Conservation (phyloP, 768 basidiomycete genomes). For the Lactarius sanguifluus region DNA sequence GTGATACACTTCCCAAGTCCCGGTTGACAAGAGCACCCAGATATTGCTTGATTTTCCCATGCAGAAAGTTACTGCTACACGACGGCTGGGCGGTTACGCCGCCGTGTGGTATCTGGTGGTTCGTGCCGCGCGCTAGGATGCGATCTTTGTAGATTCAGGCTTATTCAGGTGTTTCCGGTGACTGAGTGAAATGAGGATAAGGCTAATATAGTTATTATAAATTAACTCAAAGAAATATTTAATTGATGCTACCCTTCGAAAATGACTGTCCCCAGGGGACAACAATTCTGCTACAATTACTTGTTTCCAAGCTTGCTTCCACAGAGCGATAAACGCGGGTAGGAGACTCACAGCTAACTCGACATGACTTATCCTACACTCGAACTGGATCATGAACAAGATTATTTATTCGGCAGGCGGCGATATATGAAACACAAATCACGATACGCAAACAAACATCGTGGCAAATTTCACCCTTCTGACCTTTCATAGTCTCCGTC, state of each 20-base stretch:
- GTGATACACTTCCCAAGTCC: too few species aligned
- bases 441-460: background rate
- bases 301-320: too few species aligned
- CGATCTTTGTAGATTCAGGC: slow-evolving; percentile 44
- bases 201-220: too few species aligned
- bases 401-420: background rate
- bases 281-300: background rate
- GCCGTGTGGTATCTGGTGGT: slow-evolving; percentile 79
- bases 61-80: slow-evolving; percentile 73
- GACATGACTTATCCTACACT: background rate
- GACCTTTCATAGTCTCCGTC: background rate
- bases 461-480: background rate
- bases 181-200: background rate
- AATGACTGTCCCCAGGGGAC: too few species aligned
- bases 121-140: slow-evolving; percentile 69
- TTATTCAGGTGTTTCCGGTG: too few species aligned
- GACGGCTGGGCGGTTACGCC: slow-evolving; percentile 71
- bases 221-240: too few species aligned
- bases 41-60: too few species aligned
- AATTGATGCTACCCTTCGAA: background rate
- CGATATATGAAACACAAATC: background rate
- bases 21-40: too few species aligned
- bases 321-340: background rate
- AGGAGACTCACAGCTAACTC: background rate
- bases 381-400: background rate